Evolutionary conservation across 2,329 filamentous ascomycete genomes (phyloP).

Genomic region (Fusarium gaditjirri): DNA sequence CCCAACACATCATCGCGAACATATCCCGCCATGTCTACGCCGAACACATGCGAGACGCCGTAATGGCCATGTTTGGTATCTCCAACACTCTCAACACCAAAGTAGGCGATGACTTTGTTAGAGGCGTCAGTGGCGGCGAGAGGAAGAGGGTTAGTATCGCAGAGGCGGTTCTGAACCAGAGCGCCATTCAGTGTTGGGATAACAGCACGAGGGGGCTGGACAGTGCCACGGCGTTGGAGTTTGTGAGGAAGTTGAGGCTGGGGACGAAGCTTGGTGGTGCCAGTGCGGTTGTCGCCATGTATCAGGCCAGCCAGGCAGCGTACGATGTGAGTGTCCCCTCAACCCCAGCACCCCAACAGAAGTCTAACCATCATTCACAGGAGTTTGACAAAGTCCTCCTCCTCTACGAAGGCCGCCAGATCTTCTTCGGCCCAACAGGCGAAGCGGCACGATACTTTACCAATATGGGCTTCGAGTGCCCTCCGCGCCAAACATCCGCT

Average conservation of each 20-base stretch:
- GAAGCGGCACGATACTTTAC: constrained; percentile 38
- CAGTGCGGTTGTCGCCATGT: constrained; percentile 70
- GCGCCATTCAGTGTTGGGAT: constrained; percentile 74
- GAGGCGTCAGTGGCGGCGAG: constrained; percentile 64
- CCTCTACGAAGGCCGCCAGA: constrained; percentile 74
- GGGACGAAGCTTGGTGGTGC: constrained; percentile 68
- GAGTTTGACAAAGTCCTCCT: constrained; percentile 74
- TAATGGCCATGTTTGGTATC: constrained; percentile 78
- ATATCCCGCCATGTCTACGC: constrained; percentile 59
- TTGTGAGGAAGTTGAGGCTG: constrained; percentile 68
- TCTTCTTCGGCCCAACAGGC: constrained; percentile 53
- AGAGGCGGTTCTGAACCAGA: constrained; percentile 47
- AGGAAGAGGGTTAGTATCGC: constrained; percentile 54
- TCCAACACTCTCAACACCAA: constrained; percentile 73
- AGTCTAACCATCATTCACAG: background rate
- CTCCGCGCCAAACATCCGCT: constrained; percentile 68
- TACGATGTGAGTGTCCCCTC: constrained; percentile 47
- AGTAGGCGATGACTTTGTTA: constrained; percentile 77
- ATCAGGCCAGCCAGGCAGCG: constrained; percentile 64
- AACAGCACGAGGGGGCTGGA: constrained; percentile 74
- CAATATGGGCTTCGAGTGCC: constrained; percentile 66
- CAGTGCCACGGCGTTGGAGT: constrained; percentile 71
- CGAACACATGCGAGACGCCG: constrained; percentile 72
- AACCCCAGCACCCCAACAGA: no score
- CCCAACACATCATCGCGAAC: constrained; percentile 64